Evolutionary conservation across 176 grass and related monocot species (phyloP).

Genomic region (Oryza punctata): DNA sequence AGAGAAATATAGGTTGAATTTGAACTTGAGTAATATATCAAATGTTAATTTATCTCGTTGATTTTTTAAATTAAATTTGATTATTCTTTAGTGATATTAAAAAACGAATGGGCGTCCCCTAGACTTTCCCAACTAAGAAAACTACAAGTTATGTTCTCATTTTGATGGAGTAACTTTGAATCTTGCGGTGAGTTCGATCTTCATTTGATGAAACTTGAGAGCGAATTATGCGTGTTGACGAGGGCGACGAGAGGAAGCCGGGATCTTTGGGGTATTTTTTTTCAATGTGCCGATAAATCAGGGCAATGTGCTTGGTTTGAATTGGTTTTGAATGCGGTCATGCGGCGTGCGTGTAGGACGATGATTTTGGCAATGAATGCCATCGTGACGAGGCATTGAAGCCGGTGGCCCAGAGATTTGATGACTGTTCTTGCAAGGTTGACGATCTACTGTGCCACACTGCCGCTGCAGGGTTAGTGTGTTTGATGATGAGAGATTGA

Average conservation of each 20-base stretch:
- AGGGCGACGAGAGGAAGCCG: background rate
- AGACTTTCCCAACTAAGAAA: background rate
- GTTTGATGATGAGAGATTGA: background rate
- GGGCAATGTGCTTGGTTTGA: background rate
- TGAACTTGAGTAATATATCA: too few relatives aligned
- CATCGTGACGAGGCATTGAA: background rate
- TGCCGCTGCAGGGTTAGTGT: background rate
- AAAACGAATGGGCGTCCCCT: too few relatives aligned
- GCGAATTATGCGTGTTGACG: background rate
- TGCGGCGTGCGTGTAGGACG: background rate
- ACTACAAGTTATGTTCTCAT: background rate
- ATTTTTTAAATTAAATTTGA: too few relatives aligned
- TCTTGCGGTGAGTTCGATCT: background rate
- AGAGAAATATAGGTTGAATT: too few relatives aligned
- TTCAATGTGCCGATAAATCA: background rate
- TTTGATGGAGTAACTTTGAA: background rate
- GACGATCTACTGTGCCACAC: background rate
- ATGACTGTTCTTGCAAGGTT: background rate
- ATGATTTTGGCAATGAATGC: background rate
- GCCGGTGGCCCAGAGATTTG: conserved; percentile 5
- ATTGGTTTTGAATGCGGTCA: background rate
- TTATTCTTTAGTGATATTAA: too few relatives aligned
- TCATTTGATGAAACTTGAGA: background rate
- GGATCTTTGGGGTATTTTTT: background rate
- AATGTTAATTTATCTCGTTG: too few relatives aligned